Base-by-base conservation (phyloP, 768 basidiomycete species). In the Pholiota microspora region DNA sequence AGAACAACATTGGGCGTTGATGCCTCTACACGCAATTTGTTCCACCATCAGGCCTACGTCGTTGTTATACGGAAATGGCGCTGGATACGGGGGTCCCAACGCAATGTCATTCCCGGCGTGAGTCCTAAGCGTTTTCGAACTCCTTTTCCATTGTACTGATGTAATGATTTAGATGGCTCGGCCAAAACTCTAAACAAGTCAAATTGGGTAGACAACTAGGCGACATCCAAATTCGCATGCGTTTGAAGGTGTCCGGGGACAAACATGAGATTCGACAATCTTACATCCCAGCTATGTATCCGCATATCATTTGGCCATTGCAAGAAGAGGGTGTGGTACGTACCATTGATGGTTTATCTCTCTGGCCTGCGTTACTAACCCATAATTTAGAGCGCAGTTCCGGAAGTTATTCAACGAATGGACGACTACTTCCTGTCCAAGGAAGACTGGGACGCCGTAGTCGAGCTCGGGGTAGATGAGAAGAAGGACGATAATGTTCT, bases 401-500 rank as follows among this genome's bases (percentile, higher is more conserved):
- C 89, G 1, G 85, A 88, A 7, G 84, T 94, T 31, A 97, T 99
- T 53, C 78, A 82, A 23, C 73, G 75, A 5, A 96, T 99, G 94
- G 97, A 98, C 67, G 88, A 89, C 45, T 99, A 99, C 67, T 98
- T 84, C 69, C 71, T 99, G 28, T 86, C 86, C 2, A 91, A 89
- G 59, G 97, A 98, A 25, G 96, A 98, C 64, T 98, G 95, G 96
- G 97, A 99, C 63, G 87, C 93, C 8, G 77, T 98, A 49, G 82
- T 98, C 50, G 96, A 98, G 67, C 80, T 99, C 7, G 97, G 96
- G 0, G 81, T 99, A 7, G 97, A 84, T 54, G 79, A 88, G 5
- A 80, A 85, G 64, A 83, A 81, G 54, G 91, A 92, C 46, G 89
- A 89, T 0, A 5, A 73, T 1, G 79, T 96, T 9, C 71, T 90